Base-by-base conservation (phyloP, 225 moss, liverwort and hornwort species). In the Pleurozium schreberi region DNA sequence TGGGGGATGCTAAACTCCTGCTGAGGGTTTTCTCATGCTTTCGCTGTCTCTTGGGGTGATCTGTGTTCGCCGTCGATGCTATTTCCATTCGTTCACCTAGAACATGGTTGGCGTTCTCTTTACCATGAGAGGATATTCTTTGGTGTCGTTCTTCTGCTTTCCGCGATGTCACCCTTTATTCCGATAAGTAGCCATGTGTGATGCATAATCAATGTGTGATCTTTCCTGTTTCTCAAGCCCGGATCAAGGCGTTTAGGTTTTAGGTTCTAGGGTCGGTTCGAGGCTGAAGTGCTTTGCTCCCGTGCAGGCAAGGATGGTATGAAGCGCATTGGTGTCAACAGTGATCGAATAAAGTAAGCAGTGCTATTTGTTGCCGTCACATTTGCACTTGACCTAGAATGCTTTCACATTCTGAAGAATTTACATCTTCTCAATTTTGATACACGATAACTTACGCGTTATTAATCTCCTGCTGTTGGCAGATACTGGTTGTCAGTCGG, bases 401-500 rank as follows among this genome's bases (percentile, higher is more conserved):
- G 25, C 58, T 53, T 67, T 53, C 27, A 75, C 55, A 17, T 47
- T 81, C 43, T 36, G 57, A 67, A 64, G 14, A 70, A 53, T 55
- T 74, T 40, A 23, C 57, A 21, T 67, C 26, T 81, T 34, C 50
- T 14, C 43, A 87, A 82, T 85, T n/a, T 77, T 60, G 62, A 38
- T 33, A 40, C 63, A 28, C 38, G n/a, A 36, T 55, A 25, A 69
- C 42, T 80, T 34, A 47, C 18, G 16, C 80, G 30, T 61, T 28
- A 21, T 83, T 67, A 78, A 76, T 76, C 13, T 84, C 75, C 10
- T 77, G 36, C 27, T 63, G 58, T 89, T 76, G 88, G 94, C 92
- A 97, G 95, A 77, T 97, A 99, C 81, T 99, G 98, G 98, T 91
- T 99, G 86, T 99, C 98, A 53, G 97, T 99, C 67, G 98, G 97